Evolutionary conservation across 371 early-diverging fungal genomes (phyloP).

Genomic region (Haplosporangium sp.): DNA sequence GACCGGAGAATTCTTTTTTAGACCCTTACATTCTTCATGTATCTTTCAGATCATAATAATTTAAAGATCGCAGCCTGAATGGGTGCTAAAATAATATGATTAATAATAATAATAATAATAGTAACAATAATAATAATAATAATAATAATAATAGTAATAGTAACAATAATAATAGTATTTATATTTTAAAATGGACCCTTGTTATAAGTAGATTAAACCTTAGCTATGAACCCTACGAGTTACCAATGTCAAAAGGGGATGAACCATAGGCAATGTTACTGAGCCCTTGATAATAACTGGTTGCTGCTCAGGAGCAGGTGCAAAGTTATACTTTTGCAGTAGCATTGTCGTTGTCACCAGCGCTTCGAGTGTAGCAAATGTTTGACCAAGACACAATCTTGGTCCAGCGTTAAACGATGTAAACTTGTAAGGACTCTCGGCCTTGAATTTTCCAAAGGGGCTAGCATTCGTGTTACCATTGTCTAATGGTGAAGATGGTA

Average conservation of each 20-base stretch:
- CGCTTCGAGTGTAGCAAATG: constrained; percentile 65
- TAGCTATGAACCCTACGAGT: constrained; percentile 6
- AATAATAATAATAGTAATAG: no score
- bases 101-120: not conserved
- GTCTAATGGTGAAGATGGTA: not conserved
- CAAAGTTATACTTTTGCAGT: constrained; percentile 58
- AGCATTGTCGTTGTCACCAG: constrained; percentile 62
- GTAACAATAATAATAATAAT: no score
- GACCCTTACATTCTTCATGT: not conserved
- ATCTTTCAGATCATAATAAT: not conserved
- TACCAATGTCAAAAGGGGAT: constrained; percentile 21
- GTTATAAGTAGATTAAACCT: not conserved
- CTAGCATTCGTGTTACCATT: constrained; percentile 14
- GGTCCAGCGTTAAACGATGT: constrained; percentile 75
- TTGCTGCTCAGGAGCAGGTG: constrained; percentile 56
- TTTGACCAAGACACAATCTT: constrained; percentile 56
- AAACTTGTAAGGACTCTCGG: constrained; percentile 44
- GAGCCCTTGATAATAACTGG: constrained; percentile 24
- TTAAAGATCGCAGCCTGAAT: no score
- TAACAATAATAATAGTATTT: no score
- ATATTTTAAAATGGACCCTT: no score
- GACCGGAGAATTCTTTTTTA: not conserved
- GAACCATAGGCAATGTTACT: constrained; percentile 35
- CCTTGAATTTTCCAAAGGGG: constrained; percentile 38
- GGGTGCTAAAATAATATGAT: not conserved